phyloP scores from a whole-genome alignment of 2,329 filamentous ascomycete genomes.

The Verticillium nonalfalfae region DNA sequence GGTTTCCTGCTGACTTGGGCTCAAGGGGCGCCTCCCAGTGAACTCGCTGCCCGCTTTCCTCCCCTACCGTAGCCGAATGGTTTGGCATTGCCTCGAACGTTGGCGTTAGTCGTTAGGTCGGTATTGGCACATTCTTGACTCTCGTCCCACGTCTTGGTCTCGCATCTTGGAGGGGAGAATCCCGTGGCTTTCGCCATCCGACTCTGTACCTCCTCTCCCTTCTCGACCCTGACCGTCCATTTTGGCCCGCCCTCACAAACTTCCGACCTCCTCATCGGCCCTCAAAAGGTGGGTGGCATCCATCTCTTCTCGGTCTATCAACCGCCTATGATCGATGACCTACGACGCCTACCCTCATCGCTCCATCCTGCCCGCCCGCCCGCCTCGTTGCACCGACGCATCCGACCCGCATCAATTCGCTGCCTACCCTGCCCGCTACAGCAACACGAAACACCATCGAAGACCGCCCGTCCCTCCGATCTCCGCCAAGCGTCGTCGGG shows the following conservation, averaged over 20 bases:
- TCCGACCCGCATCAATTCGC: background rate
- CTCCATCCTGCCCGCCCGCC: background rate
- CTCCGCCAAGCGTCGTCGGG: background rate
- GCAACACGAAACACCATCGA: background rate
- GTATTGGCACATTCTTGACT: background rate
- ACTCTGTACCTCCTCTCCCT: background rate
- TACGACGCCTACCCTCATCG: background rate
- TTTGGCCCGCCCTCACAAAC: background rate
- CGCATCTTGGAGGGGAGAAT: background rate
- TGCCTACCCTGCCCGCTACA: background rate
- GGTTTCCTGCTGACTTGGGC: background rate
- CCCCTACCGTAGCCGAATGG: background rate
- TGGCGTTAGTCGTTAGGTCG: background rate
- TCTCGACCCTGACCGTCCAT: background rate
- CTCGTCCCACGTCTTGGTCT: background rate
- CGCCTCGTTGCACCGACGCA: background rate
- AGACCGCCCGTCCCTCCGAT: background rate
- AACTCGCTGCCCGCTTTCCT: background rate
- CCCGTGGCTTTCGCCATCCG: background rate
- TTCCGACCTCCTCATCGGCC: background rate
- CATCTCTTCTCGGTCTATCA: background rate
- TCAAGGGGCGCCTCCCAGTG: background rate
- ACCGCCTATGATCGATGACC: background rate
- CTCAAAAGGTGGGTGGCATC: background rate
- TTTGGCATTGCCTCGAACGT: background rate